phyloP scores from a whole-genome alignment of 768 basidiomycete genomes.

The Cytidiella melzeri region DNA sequence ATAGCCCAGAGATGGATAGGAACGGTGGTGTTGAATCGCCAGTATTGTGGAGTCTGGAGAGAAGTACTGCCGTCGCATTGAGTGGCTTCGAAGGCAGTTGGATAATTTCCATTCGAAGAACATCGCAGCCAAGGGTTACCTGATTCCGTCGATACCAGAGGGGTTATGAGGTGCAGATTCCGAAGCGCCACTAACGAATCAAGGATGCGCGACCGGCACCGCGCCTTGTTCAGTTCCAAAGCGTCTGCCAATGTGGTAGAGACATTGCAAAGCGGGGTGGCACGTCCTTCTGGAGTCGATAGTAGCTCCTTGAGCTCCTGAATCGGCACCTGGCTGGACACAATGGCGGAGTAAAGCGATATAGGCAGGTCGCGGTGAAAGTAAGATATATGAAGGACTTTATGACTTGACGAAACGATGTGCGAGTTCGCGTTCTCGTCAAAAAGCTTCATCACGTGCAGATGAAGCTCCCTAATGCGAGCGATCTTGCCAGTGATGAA shows the following conservation, averaged over 20 bases:
- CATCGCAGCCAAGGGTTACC: constrained; percentile 41
- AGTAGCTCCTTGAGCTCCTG: constrained; percentile 53
- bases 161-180: constrained; percentile 51
- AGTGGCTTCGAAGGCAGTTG: constrained; percentile 40
- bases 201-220: constrained; percentile 52
- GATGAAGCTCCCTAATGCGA: constrained; percentile 60
- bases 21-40: constrained; percentile 50
- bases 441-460: constrained; percentile 44
- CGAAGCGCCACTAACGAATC: constrained; percentile 57
- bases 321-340: constrained; percentile 50
- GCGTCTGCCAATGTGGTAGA: constrained; percentile 42
- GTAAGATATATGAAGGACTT: constrained; percentile 54
- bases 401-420: constrained; percentile 45
- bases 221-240: constrained; percentile 54
- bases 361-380: constrained; percentile 63
- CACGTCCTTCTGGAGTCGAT: constrained; percentile 38
- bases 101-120: constrained; percentile 34
- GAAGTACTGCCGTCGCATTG: constrained; percentile 40
- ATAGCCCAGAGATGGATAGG: constrained; percentile 57
- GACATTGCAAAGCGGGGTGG: constrained; percentile 47
- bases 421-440: constrained; percentile 33
- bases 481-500: constrained; percentile 62
- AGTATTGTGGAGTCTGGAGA: constrained; percentile 51
- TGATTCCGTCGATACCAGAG: constrained; percentile 43
- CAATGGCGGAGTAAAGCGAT: constrained; percentile 55